Base-by-base conservation (phyloP, 495 filamentous ascomycete genomes). In the Lepraria neglecta region DNA sequence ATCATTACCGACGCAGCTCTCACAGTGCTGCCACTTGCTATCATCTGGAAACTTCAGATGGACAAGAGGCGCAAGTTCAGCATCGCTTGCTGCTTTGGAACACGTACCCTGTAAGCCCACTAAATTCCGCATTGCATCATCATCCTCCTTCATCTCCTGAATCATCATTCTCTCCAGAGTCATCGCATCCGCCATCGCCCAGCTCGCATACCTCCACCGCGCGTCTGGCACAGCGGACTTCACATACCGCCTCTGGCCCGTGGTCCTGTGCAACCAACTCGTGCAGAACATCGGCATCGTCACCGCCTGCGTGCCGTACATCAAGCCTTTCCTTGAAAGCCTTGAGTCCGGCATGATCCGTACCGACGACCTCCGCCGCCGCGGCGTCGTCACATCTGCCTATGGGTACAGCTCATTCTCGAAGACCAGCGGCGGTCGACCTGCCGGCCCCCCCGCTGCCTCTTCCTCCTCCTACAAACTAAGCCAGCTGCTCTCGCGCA, bases 1-100 rank as follows among this genome's bases (percentile, higher is more conserved):
- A 78, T 86, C 40, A 38, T 77, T 17, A 74, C 80, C 7, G 82
- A 86, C 62, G 33, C 80, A 0, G 66, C 78, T 61, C 78, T 81
- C 40, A 74, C 84, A 56, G 68, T 74, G 3, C 68, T 87, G 33
- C 75, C 76, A 3, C 63, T 77, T 9, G 64, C 52, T n/a, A 65
- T 74, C 53, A 51, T 69, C 67, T 24, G 71, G 71, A 21, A 74
- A 72, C 56, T 71, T 71, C 63, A 72, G 67, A 43, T 72, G 72
- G 3, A 69, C 69, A 66, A 72, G 56, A 73, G 69, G 4, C 62
- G 62, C 31, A 78, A 77, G 58, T 69, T 75, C 48, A 72, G 74
- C 61, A 63, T 74, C 35, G 58, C 57, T 0, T 53, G 74, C 24
- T 77, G 74, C 38, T 74, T 77, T 47, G 74, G 71, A 19, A 58